A percentile compares a stretch with the other conserved stretches of the same genome.
phyloP scores from a whole-genome alignment of 441 rosid species.

The Arabidopsis lyrata region DNA sequence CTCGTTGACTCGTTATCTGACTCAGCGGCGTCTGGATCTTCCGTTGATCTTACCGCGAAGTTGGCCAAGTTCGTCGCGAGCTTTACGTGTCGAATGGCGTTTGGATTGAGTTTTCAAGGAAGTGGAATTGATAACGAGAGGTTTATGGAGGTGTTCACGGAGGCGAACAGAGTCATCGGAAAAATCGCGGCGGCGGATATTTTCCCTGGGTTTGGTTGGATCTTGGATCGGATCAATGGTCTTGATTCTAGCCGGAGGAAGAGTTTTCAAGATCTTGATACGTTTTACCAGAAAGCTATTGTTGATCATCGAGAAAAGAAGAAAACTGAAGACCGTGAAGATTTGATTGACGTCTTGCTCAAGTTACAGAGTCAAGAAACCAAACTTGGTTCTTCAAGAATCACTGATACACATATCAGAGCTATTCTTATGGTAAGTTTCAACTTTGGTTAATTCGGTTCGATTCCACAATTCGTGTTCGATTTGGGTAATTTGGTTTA shows the following conservation, averaged over 20 bases:
- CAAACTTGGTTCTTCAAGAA: constrained; percentile 37
- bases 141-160: constrained; percentile 35
- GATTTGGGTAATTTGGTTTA: too few species aligned
- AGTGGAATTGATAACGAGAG: constrained; percentile 45
- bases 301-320: constrained; percentile 51
- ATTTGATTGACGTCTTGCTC: constrained; percentile 64
- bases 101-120: constrained; percentile 47
- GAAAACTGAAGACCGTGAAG: constrained; percentile 50
- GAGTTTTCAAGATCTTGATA: constrained; percentile 51
- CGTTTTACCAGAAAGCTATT: constrained; percentile 52
- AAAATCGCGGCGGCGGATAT: constrained; percentile 47
- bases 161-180: constrained; percentile 43
- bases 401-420: constrained; percentile 53
- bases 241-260: constrained; percentile 48
- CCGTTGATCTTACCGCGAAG: constrained; percentile 47
- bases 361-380: constrained; percentile 49
- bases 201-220: constrained; percentile 44
- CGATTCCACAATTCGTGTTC: not conserved
- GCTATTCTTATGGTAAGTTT: constrained; percentile 59
- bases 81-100: constrained; percentile 44
- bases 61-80: constrained; percentile 46
- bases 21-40: constrained; percentile 29
- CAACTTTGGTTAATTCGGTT: not conserved
- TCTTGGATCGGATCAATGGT: constrained; percentile 38
- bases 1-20: constrained; percentile 33